phyloP scores from a whole-genome alignment of 805 yeast genomes.

The Ogataea nakhonphanomensis region DNA sequence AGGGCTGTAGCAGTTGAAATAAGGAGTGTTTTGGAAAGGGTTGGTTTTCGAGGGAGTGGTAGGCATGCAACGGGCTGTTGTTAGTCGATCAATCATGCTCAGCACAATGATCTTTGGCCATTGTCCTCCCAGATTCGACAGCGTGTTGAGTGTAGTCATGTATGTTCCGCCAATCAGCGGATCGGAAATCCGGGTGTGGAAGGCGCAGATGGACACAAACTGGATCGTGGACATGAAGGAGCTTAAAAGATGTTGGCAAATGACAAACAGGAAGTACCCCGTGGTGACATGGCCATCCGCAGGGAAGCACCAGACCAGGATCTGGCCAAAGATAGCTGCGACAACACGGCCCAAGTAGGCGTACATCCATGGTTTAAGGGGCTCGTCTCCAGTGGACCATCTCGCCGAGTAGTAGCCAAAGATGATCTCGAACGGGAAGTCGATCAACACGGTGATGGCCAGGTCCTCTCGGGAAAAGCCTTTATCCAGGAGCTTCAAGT shows the following conservation, averaged over 20 bases:
- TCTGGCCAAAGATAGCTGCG: constrained; percentile 74
- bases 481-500: constrained; percentile 81
- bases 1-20: constrained; percentile 30
- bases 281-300: constrained; percentile 42
- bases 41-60: constrained; percentile 13
- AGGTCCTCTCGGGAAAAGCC: constrained; percentile 93
- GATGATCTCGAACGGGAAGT: constrained; percentile 92
- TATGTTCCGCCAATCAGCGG: constrained; percentile 96
- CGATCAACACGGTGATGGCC: constrained; percentile 87
- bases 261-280: constrained; percentile 64
- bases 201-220: constrained; percentile 90
- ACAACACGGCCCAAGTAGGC: constrained; percentile 79
- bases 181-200: constrained; percentile 93
- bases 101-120: constrained; percentile 92
- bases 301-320: constrained; percentile 73
- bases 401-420: constrained; percentile 95
- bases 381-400: constrained; percentile 79
- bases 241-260: constrained; percentile 77
- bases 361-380: constrained; percentile 84
- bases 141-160: constrained; percentile 92
- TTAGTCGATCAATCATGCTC: constrained; percentile 74
- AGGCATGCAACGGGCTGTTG: constrained; percentile 57
- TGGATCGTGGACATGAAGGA: constrained; percentile 94
- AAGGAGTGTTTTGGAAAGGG: constrained; percentile 25
- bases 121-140: constrained; percentile 92